Base-by-base conservation (phyloP, 2,329 filamentous ascomycete genomes). In the Fusarium napiforme region DNA sequence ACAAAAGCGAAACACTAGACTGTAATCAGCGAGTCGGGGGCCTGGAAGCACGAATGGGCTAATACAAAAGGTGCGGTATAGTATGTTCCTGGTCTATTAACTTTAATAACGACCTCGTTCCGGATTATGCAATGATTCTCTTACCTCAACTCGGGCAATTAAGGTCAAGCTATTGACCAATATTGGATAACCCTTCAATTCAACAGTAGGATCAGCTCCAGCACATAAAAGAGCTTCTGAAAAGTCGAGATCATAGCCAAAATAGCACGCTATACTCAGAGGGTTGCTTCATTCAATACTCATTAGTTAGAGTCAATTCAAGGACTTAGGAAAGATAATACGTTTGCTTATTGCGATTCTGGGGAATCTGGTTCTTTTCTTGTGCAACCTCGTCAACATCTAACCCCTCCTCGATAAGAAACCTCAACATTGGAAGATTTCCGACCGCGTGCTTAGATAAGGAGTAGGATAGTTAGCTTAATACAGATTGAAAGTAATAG, bases 401-500 rank as follows among this genome's bases (percentile, higher is more conserved):
- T 1, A 46, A 46, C 0, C 45, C 45, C 3, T 28, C 0, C 5
- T 28, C 0, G 1, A 46, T 21, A 10, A 46, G 45, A 10, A 46
- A 28, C 5, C 3, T 46, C 5, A 28, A 5, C 12, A 46, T 28
- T 28, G 26, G 23, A 1, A 46, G 26, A 5, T 46, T 46, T 21
- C 12, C 8, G 1, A 46, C 18, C 0, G 45, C 23, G 0, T 46
- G 45, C 45, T 46, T 4, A 28, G 45, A 15, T 7, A 0, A 0
- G 0, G 0, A 3, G 11, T 0, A 46, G 8, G 8, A 4, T 26
- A 4, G 2, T 28, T 46, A 46, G 45, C 26, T 21, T 28, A 0
- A 46, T 21, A 3, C 2, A 28, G 0, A 2, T 15, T 3, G 12
- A 0, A 21, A 28, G 21, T 0, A 0, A 21, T 1, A 3, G 0